Conservation (phyloP, 2,329 filamentous ascomycete genomes). For the Macrophomina tecta region DNA sequence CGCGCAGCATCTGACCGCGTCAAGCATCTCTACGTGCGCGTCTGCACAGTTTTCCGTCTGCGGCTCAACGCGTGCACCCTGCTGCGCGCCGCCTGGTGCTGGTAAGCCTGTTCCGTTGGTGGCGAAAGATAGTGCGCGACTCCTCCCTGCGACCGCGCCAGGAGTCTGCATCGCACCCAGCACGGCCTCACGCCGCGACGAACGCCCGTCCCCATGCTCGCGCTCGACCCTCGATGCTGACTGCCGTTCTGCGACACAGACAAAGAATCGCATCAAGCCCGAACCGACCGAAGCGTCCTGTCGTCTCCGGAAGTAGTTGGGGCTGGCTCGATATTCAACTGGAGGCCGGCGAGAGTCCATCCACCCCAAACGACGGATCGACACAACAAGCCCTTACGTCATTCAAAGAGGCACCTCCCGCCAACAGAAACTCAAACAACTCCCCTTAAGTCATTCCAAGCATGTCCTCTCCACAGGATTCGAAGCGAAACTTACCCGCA, state of each 20-base stretch:
- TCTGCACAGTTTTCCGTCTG: constrained; percentile 5
- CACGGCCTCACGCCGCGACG: constrained; percentile 3
- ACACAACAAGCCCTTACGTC: constrained; percentile 41
- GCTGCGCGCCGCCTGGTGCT: constrained; percentile 22
- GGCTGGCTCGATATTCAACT: constrained; percentile 30
- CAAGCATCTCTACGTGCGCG: neutral
- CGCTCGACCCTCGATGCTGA: constrained; percentile 16
- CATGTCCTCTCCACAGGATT: constrained; percentile 48
- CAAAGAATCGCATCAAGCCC: constrained; percentile 11
- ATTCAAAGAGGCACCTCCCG: constrained; percentile 41
- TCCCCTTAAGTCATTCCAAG: constrained; percentile 42
- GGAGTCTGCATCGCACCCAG: constrained; percentile 18
- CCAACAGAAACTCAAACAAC: constrained; percentile 42
- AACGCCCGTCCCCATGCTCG: neutral
- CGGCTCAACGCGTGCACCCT: constrained; percentile 19
- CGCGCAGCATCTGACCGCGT: constrained; percentile 20
- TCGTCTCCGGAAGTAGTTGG: constrained; percentile 34
- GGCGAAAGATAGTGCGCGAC: constrained; percentile 27
- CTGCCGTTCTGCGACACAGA: constrained; percentile 26
- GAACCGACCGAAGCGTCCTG: neutral
- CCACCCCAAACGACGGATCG: constrained; percentile 32
- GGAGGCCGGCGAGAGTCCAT: constrained; percentile 32
- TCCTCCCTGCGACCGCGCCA: constrained; percentile 28
- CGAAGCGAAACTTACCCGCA: constrained; percentile 41
- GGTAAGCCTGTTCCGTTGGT: constrained; percentile 24